These are phyloP conservation scores for Quercus gilva DNA, from an alignment of 306 rosid species.

Conservation along the genomic window DNA sequence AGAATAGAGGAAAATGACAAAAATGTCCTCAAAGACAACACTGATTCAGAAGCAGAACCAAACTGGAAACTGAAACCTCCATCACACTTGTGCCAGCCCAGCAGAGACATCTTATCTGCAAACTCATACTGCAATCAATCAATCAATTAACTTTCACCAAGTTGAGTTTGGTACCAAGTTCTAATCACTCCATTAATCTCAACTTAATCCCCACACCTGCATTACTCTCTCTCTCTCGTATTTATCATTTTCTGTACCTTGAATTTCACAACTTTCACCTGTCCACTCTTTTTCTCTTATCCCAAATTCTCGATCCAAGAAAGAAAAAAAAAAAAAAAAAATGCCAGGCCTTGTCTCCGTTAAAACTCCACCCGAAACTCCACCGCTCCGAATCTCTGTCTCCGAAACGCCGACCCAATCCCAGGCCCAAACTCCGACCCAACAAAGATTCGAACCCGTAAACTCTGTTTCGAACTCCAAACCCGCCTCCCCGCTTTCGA, in stretches of 20 bases:
- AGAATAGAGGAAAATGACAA: constrained; percentile 4
- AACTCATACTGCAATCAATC: neutral
- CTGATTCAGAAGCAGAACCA: no score
- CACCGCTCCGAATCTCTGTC: constrained; percentile 60
- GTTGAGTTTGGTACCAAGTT: constrained; percentile 43
- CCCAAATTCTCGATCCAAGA: neutral
- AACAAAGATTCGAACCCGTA: constrained; percentile 52
- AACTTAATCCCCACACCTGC: neutral
- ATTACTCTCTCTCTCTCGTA: neutral
- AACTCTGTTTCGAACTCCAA: neutral
- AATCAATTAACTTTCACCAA: neutral
- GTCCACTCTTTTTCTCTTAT: neutral
- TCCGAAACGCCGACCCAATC: constrained; percentile 42
- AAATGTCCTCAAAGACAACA: neutral
- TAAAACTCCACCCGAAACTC: constrained; percentile 68
- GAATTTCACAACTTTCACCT: neutral
- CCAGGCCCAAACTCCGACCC: constrained; percentile 33
- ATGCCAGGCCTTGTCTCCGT: constrained; percentile 91
- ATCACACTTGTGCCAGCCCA: constrained; percentile 33
- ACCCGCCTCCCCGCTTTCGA: constrained; percentile 73
- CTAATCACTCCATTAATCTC: constrained; percentile 27
- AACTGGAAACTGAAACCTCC: constrained; percentile 28
- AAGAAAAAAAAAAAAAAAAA: neutral
- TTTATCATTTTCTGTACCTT: neutral
- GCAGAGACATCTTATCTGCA: constrained; percentile 45